Base-by-base conservation (phyloP, 2,329 filamentous ascomycete genomes). In the Rhytidhysteron rufulum region DNA sequence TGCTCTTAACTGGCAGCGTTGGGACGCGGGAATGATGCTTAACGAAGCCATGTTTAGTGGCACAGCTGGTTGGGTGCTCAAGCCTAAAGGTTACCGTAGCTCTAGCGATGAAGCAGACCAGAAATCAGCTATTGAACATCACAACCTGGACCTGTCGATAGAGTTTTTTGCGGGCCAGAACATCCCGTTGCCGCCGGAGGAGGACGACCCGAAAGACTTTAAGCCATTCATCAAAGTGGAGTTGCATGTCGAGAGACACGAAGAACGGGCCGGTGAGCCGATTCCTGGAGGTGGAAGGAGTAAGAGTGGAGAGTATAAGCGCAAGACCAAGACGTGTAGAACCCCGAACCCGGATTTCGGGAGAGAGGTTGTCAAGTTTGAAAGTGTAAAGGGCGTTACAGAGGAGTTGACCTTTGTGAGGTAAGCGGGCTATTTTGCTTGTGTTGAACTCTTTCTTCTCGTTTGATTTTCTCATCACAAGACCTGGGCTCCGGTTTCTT, bases 1-100 rank as follows among this genome's bases (percentile, higher is more conserved):
- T 2, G 90, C 90, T 0, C 72, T 97, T 45, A 96, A 96, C 67
- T 97, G 90, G 88, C 90, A 97, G 65, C 84, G 83, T 45, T 83
- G 86, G 64, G 89, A 96, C 56, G 85, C 88, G 52, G 89, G 88
- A 22, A 94, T 94, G 83, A 96, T 96, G 91, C 77, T 95, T 11
- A 96, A 96, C 58, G 83, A 93, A 58, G 90, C 81, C 52, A 93
- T 95, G 88, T 95, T 95, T 65, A 78, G 81, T 2, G 86, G 82
- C 8, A 85, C 86, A 37, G 71, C 79, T 31, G 90, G 91, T 30
- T 96, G 88, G 86, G 80, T 90, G 2, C 73, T 93, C 45, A 96
- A 96, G 66, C 89, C 90, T 0, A 62, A 75, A 22, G 84, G 84
- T 13, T 93, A 89, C 62, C 83, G 81, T 34, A 67, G 63, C 46